phyloP scores from a whole-genome alignment of 768 basidiomycete genomes.

The Strobilomyces echinocephalus region DNA sequence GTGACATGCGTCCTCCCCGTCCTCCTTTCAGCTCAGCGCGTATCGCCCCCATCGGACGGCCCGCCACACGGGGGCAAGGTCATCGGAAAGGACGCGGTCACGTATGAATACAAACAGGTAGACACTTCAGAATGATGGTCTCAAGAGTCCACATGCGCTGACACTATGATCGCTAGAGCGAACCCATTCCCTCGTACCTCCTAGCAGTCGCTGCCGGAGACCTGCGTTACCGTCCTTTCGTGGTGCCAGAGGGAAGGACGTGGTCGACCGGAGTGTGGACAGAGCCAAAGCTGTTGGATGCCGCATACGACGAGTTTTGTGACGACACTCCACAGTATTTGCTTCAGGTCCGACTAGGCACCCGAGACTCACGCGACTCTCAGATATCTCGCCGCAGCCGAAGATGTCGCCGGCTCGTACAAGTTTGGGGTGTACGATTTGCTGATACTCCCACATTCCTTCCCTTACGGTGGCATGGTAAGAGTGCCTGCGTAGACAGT shows the following conservation, averaged over 20 bases:
- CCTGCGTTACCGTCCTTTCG: conserved; percentile 66
- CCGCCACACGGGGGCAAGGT: conserved; percentile 68
- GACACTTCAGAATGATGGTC: conserved; percentile 7
- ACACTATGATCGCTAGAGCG: conserved; percentile 43
- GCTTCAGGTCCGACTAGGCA: background rate
- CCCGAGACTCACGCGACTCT: background rate
- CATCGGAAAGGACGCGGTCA: conserved; percentile 68
- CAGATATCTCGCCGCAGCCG: conserved; percentile 71
- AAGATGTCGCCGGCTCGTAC: conserved; percentile 71
- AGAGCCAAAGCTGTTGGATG: conserved; percentile 77
- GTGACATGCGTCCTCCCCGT: conserved; percentile 79
- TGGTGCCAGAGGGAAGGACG: conserved; percentile 50
- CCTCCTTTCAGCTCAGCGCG: conserved; percentile 77
- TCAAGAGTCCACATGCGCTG: background rate
- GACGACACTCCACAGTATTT: conserved; percentile 73
- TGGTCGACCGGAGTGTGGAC: conserved; percentile 91
- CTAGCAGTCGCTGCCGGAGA: conserved; percentile 88
- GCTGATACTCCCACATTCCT: conserved; percentile 83
- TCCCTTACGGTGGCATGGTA: conserved; percentile 92
- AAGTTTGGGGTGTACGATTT: conserved; percentile 86
- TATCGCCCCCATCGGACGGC: conserved; percentile 69
- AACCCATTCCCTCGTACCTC: conserved; percentile 88
- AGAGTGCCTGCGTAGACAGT: background rate
- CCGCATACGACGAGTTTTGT: conserved; percentile 81
- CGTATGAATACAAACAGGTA: conserved; percentile 77